Conservation (phyloP, 306 rosid genomes). For the Crataegus laevigata region DNA sequence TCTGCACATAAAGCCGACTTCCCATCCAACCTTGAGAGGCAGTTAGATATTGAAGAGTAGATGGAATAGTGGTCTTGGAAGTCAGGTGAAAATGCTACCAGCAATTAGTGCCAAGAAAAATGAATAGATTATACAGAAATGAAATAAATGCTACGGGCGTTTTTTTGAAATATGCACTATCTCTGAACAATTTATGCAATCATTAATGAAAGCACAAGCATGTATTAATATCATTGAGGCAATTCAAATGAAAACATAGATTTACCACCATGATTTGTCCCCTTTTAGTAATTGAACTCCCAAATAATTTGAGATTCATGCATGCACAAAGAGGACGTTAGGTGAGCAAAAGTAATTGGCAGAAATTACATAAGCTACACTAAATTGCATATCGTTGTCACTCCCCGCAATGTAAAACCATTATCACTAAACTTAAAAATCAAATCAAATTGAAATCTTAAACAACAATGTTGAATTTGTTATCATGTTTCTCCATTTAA, state of each 20-base stretch:
- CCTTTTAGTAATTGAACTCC: slow-evolving; percentile 19
- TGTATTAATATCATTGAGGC: slow-evolving; percentile 11
- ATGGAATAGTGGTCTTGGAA: slow-evolving; percentile 38
- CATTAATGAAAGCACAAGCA: slow-evolving; percentile 10
- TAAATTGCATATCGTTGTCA: neutral
- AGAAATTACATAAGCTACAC: neutral
- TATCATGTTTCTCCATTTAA: neutral
- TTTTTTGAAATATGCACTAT: neutral
- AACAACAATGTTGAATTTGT: neutral
- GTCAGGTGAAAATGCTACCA: slow-evolving; percentile 31
- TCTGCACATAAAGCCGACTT: slow-evolving; percentile 4
- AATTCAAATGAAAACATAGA: slow-evolving; percentile 2
- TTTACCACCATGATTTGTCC: slow-evolving; percentile 14
- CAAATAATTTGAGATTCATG: neutral
- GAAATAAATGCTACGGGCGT: slow-evolving; percentile 9
- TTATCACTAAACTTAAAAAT: neutral
- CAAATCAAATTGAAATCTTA: neutral
- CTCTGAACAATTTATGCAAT: slow-evolving; percentile 11
- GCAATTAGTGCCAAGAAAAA: slow-evolving; percentile 18
- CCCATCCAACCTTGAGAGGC: slow-evolving; percentile 38
- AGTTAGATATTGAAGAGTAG: slow-evolving; percentile 69
- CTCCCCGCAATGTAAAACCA: neutral
- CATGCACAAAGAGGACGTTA: neutral
- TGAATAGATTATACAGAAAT: slow-evolving; percentile 12
- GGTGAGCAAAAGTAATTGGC: neutral